Conservation (phyloP, 495 filamentous ascomycete species). For the Xylaria scruposa region DNA sequence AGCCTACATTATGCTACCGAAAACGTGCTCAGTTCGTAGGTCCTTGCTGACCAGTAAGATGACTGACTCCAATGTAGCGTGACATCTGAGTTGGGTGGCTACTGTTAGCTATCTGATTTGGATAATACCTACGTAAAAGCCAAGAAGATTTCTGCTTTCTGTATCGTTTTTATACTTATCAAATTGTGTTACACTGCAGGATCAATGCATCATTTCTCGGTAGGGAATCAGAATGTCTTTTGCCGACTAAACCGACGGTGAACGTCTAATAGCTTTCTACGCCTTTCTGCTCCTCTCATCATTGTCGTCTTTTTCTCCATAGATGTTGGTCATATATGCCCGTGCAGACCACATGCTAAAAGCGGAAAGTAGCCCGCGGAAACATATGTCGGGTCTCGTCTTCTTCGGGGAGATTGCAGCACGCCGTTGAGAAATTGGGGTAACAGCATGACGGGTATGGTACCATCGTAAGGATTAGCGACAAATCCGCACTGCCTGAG, state of each 20-base stretch:
- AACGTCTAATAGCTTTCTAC: background rate
- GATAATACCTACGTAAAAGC: background rate
- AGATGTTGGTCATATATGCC: background rate
- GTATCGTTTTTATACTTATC: no score
- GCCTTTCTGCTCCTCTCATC: background rate
- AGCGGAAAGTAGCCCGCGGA: background rate
- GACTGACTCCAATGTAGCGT: conserved; percentile 17
- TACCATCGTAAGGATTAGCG: background rate
- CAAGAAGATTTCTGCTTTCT: no score
- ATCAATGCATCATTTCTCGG: background rate
- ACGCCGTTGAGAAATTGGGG: background rate
- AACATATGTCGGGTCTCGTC: background rate
- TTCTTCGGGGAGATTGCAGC: background rate
- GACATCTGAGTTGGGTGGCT: background rate
- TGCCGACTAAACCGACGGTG: background rate
- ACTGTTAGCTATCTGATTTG: background rate
- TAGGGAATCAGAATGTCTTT: conserved; percentile 1
- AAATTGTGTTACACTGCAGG: conserved; percentile 8
- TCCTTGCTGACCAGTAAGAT: background rate
- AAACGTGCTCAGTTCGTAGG: conserved; percentile 20
- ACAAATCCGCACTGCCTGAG: background rate
- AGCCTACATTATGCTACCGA: background rate
- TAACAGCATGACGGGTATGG: background rate
- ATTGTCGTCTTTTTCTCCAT: no score
- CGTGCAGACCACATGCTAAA: background rate